Evolutionary conservation across 176 grass and related monocot species (phyloP).

Genomic region (Bonia amplexicaulis): DNA sequence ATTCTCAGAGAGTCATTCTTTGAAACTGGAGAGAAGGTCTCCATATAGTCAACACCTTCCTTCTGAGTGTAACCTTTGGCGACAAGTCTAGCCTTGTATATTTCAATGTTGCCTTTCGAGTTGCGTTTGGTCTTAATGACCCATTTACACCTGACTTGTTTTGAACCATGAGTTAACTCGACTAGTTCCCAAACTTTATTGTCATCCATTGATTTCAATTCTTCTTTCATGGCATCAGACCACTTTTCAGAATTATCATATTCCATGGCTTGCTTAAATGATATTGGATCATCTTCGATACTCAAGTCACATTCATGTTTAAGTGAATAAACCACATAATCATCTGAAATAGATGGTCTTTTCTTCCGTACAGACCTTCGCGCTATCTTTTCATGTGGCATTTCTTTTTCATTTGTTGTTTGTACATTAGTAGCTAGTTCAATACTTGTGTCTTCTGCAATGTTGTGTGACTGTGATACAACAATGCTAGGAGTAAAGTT

Average conservation of each 20-base stretch:
- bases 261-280: background rate
- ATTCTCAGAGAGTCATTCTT: too few relatives aligned
- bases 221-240: background rate
- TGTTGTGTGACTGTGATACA: background rate
- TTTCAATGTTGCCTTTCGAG: background rate
- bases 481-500: background rate
- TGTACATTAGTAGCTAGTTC: background rate
- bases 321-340: slow-evolving; percentile 15
- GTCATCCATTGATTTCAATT: background rate
- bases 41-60: too few relatives aligned
- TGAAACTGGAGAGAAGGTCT: too few relatives aligned
- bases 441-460: background rate
- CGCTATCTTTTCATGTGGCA: too few relatives aligned
- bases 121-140: background rate
- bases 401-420: background rate
- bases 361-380: too few relatives aligned
- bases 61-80: too few relatives aligned
- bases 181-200: background rate
- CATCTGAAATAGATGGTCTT: background rate
- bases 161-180: background rate
- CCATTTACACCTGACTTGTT: background rate
- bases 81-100: too few relatives aligned
- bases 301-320: background rate
- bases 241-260: background rate
- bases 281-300: slow-evolving; percentile 2